phyloP scores from a whole-genome alignment of 2,329 filamentous ascomycete genomes.

The Paecilomyces variotii region DNA sequence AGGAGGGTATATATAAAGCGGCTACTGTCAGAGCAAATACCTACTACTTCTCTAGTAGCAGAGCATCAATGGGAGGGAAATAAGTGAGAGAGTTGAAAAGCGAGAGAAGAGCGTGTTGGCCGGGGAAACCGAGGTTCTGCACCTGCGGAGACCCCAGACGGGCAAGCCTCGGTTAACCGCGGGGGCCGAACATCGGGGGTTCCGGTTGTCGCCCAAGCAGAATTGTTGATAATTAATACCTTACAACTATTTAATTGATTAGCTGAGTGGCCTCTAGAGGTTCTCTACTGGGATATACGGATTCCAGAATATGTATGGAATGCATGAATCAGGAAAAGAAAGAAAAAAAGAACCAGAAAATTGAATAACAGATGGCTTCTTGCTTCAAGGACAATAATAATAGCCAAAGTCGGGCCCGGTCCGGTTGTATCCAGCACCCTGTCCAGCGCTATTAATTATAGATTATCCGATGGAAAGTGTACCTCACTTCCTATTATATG shows the following conservation, averaged over 20 bases:
- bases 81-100: neutral
- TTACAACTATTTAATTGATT: too few species aligned
- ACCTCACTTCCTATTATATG: too few species aligned
- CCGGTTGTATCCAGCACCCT: neutral
- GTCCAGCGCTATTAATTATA: neutral
- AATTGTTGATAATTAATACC: too few species aligned
- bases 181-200: neutral
- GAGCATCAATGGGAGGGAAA: neutral
- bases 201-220: neutral
- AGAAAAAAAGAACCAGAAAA: too few species aligned
- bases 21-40: neutral
- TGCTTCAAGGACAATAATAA: too few species aligned
- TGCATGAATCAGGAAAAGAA: too few species aligned
- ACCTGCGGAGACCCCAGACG: slow-evolving; percentile 5
- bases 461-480: too few species aligned
- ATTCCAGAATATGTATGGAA: too few species aligned
- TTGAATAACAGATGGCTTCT: too few species aligned
- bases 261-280: neutral
- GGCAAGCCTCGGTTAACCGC: slow-evolving; percentile 14
- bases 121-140: neutral
- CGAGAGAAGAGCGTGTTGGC: neutral
- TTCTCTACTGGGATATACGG: neutral
- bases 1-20: neutral
- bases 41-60: neutral
- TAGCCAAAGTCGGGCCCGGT: neutral